Base-by-base conservation (phyloP, 2,329 filamentous ascomycete species). In the Ophidiomyces ophidiicola region DNA sequence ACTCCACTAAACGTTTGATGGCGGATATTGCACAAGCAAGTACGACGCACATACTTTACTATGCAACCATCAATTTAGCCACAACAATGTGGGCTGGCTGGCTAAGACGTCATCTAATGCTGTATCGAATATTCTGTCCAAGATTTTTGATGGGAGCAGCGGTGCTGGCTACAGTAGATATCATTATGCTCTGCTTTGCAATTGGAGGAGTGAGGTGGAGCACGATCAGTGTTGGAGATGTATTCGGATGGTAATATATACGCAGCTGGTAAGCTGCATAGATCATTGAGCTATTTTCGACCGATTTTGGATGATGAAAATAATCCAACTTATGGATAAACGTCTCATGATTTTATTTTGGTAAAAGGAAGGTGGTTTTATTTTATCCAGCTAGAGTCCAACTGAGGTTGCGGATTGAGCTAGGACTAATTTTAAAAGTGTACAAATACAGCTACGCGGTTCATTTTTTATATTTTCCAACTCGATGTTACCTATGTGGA, bases 91-190 rank as follows among this genome's bases (percentile, higher is more conserved):
- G 88, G 80, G 84, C 88, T 0, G 87, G 83, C 1, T 79, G 85
- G 64, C 63, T 98, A 53, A 71, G 90, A 39, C 72, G 90, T 36
- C 90, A 98, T 66, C 70, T 98, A 46, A 98, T 98, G 90, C 71
- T 98, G 20, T 98, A 90, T 63, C 74, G 90, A 29, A 85, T 98
- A 30, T 98, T 98, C 55, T 80, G 74, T 62, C 90, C 90, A 32
- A 68, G 88, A 19, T 98, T 88, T 64, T 83, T 98, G 80, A 72
- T 84, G 56, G 85, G 80, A 0, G 79, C 77, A 0, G 62, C 72
- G 3, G 71, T 81, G 35, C 57, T 96, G 43, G 53, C 88, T 11
- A 69, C 87, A 18, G 78, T 93, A 6, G 88, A 96, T 54, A 47
- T 92, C 3, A 70, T 90, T 2, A 72, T 73, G 1, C 70, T 90